phyloP scores from a whole-genome alignment of 768 basidiomycete species.

The Pleurotus tuber-regium region DNA sequence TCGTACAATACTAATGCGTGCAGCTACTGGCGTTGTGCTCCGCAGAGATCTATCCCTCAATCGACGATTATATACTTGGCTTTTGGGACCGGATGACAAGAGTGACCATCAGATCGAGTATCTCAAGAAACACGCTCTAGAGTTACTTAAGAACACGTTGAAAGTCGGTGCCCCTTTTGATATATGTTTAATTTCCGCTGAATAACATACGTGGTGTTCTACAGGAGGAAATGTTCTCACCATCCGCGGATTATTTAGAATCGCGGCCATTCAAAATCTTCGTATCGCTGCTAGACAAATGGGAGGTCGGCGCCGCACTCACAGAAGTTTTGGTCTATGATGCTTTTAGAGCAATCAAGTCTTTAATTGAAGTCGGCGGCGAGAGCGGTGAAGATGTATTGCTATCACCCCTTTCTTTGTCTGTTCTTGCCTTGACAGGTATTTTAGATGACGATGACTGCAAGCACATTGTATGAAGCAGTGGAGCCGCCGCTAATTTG shows the following conservation, averaged over 20 bases:
- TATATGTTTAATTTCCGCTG: too few species aligned
- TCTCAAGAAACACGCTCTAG: slow-evolving; percentile 67
- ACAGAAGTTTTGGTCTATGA: slow-evolving; percentile 81
- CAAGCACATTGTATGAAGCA: slow-evolving; percentile 88
- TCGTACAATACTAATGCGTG: slow-evolving; percentile 78
- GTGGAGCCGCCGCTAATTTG: slow-evolving; percentile 87
- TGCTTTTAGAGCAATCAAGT: slow-evolving; percentile 69
- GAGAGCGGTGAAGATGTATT: slow-evolving; percentile 64
- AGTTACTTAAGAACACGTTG: slow-evolving; percentile 66
- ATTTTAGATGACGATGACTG: slow-evolving; percentile 71
- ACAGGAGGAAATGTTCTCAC: slow-evolving; percentile 75
- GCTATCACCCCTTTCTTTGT: slow-evolving; percentile 1
- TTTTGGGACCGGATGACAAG: slow-evolving; percentile 81
- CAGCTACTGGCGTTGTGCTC: slow-evolving; percentile 85
- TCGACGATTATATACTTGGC: slow-evolving; percentile 89
- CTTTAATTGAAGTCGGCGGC: slow-evolving; percentile 46
- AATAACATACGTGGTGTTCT: too few species aligned
- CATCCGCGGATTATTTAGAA: slow-evolving; percentile 70
- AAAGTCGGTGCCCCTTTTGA: slow-evolving; percentile 42
- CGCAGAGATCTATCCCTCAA: slow-evolving; percentile 91
- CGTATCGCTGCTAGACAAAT: slow-evolving; percentile 92
- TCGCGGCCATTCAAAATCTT: slow-evolving; percentile 94
- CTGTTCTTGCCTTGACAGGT: slow-evolving; percentile 6
- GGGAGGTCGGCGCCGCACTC: slow-evolving; percentile 86
- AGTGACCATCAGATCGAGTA: slow-evolving; percentile 73